Evolutionary conservation across 2,329 filamentous ascomycete species (phyloP).

Genomic region (Hysterium pulicare): DNA sequence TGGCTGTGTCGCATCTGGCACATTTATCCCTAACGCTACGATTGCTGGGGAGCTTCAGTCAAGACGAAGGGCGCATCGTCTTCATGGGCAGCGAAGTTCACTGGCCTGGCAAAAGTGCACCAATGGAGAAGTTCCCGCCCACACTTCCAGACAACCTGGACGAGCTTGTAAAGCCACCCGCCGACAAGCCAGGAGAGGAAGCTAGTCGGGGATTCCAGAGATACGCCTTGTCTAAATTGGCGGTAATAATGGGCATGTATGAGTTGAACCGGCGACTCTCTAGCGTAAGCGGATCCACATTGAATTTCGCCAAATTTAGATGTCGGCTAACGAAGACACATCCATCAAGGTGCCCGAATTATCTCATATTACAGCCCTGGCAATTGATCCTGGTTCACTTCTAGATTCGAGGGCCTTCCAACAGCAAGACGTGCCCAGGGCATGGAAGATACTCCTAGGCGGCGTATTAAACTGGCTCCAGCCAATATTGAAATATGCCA

Average conservation of each 20-base stretch:
- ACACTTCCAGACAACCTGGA: constrained; percentile 33
- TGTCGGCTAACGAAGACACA: no score
- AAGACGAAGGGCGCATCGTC: constrained; percentile 3
- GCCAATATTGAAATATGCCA: constrained; percentile 17
- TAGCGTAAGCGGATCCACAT: constrained; percentile 15
- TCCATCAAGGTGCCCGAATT: no score
- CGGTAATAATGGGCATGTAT: constrained; percentile 40
- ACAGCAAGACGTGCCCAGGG: constrained; percentile 5
- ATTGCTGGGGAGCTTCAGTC: constrained; percentile 5
- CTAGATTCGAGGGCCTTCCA: constrained; percentile 34
- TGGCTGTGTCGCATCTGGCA: constrained; percentile 7
- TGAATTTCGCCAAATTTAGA: no score
- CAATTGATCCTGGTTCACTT: constrained; percentile 29
- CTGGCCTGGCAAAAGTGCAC: constrained; percentile 35
- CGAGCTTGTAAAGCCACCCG: constrained; percentile 32
- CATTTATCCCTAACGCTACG: constrained; percentile 6
- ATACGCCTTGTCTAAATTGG: constrained; percentile 45
- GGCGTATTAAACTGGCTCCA: constrained; percentile 2
- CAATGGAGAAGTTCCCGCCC: constrained; percentile 33
- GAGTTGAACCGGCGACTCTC: constrained; percentile 37
- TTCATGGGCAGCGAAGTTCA: constrained; percentile 27
- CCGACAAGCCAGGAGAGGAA: constrained; percentile 29
- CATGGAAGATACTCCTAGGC: background rate
- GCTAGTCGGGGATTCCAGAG: constrained; percentile 42
- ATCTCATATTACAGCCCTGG: constrained; percentile 22